Base-by-base conservation (phyloP, 202 grass and related monocot species). In the Bolboschoenoplectus hybrid region DNA sequence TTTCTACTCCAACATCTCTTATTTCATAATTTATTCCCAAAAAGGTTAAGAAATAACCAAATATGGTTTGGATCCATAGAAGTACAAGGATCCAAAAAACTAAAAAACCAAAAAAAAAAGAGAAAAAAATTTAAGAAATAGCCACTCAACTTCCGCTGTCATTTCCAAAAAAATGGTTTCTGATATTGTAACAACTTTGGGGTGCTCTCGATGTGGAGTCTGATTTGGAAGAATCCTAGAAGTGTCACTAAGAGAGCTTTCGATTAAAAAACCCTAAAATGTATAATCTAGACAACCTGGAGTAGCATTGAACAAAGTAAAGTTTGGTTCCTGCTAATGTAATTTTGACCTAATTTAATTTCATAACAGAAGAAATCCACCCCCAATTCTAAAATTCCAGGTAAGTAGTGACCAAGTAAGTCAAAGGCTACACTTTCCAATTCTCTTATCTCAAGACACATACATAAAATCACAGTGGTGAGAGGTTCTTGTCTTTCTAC, bases 311-410 rank as follows among this genome's bases (percentile, higher is more conserved):
- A 78, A 56, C 13, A 58, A 57, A 58, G 35, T 41, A n/a, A 3
- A 79, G 14, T n/a, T 79, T 57, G 52, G 52, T 56, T 40, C 52
- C 41, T 58, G 11, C 46, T 19, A 43, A 20, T 40, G 3, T 43
- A 80, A 41, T 19, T 80, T 60, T 16, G 1, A 40, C 52, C 74
- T 58, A 60, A 39, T 79, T 79, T 49, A 20, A 26, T 73, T 49
- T 44, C 70, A 74, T 3, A 49, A 1, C 39, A 5, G n/a, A 50
- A 32, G 3, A 9, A 47, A 74, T 2, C 11, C 70, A 74, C 17
- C 43, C 17, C 3, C 26, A 26, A 26, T 26, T 26, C 26, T 26
- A 26, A 26, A 26, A 26, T 26, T 26, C 26, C 26, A 26, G 26
- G 26, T 26, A 26, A 26, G 26, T 26, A 26, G 26, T 26, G 26